Evolutionary conservation across 2,329 filamentous ascomycete genomes (phyloP), one percentile per base, ranked within the genome.

Genomic region (Ceratocystis lukuohia): DNA sequence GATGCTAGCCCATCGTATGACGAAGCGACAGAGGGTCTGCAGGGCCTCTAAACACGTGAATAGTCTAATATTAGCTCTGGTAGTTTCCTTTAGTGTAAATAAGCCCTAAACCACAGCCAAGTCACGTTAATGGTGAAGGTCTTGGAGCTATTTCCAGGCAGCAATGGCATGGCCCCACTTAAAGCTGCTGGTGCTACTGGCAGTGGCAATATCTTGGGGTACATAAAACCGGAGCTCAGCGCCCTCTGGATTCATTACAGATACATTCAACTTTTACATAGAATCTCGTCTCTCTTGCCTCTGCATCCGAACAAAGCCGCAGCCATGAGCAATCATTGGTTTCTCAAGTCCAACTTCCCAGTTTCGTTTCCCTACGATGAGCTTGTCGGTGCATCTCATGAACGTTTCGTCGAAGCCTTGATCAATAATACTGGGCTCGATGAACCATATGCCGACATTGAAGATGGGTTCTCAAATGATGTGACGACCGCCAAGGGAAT

Each of bases 361-460:
- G 77, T 79, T 37, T 69, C 73, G 12, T 73, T 79, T 57, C 77
- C 78, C 1, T 66, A 68, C 7, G 71, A 75, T 50, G 7, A 5
- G 22, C 56, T 62, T 22, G 17, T 50, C n/a, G 15, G 20, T n/a
- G 37, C 15, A 15, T 33, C 44, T 3, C 20, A 53, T 17, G 59
- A 65, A 37, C 45, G 10, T 41, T 71, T 73, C 59, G 71, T 76
- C 1, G 78, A 79, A 71, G 66, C 75, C 0, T 73, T 85, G 0
- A 76, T 84, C 3, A 71, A 74, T 1, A 79, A 84, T 67, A 2
- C 28, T 17, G 53, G 8, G 56, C 56, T 59, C 6, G 15, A 15
- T n/a, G 15, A 37, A 30, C 69, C 79, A 0, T 70, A 78, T 2
- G 71, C 76, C 12, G 84, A 81, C n/a, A 85, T 85, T 62, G 12